A percentile compares a stretch with the other conserved stretches of the same genome.
These are phyloP conservation scores for Coemansia biformis DNA, from an alignment of 192 early-diverging fungal genomes.

Conservation along the genomic window DNA sequence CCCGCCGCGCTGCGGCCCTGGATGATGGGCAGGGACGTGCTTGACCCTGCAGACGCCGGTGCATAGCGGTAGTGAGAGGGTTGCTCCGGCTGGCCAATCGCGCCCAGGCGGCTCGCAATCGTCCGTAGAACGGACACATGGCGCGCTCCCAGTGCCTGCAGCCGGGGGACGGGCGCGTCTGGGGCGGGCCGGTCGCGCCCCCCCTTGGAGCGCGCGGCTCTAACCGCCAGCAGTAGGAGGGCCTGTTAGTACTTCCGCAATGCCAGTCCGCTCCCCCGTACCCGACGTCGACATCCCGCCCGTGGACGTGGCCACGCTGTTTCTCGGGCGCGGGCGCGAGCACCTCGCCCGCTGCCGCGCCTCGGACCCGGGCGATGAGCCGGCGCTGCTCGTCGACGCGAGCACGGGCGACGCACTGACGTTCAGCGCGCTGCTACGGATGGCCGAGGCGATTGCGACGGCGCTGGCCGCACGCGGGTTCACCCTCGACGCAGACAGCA, in stretches of 20 bases:
- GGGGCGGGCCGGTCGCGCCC: too few relatives aligned
- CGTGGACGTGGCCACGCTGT: conserved; percentile 23
- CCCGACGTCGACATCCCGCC: conserved; percentile 19
- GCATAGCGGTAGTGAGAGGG: too few relatives aligned
- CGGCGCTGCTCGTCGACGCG: conserved; percentile 11
- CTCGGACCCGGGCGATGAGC: too few relatives aligned
- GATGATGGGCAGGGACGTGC: conserved; percentile 53
- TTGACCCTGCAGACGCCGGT: conserved; percentile 10
- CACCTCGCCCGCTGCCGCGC: neutral
- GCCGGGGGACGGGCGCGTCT: too few relatives aligned
- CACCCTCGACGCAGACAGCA: conserved; percentile 3
- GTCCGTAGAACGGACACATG: too few relatives aligned
- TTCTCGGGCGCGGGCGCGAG: conserved; percentile 16
- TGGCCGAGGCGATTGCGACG: conserved; percentile 15
- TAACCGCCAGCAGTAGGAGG: too few relatives aligned
- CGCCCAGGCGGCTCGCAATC: too few relatives aligned
- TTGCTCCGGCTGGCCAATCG: too few relatives aligned
- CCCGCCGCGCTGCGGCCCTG: conserved; percentile 68
- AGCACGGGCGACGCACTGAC: neutral
- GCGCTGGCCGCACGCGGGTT: conserved; percentile 7
- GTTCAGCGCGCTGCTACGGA: conserved; percentile 18
- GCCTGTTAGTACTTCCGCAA: too few relatives aligned
- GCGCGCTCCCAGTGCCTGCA: too few relatives aligned
- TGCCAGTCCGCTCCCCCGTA: conserved; percentile 35
- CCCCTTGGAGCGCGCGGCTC: too few relatives aligned